These are phyloP conservation scores for Kwoniella sp. DNA, from an alignment of 768 basidiomycete species.

Conservation along the genomic window DNA sequence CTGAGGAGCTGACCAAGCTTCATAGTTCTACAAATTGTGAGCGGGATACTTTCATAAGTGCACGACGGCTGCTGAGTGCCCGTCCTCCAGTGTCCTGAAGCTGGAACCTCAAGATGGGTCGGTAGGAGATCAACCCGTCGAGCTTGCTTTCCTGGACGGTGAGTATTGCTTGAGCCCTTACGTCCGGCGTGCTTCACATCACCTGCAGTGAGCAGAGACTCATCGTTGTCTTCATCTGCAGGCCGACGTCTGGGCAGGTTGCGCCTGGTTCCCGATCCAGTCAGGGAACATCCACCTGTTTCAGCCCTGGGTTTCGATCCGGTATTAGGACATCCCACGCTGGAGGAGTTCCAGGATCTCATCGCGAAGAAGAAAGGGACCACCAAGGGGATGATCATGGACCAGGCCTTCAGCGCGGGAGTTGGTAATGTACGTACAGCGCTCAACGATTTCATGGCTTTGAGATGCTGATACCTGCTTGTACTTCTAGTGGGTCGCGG, in stretches of 20 bases:
- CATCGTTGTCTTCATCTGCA: not conserved
- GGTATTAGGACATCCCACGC: conserved; percentile 62
- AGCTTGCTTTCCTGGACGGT: conserved; percentile 66
- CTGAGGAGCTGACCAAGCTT: too few relatives aligned
- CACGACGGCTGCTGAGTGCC: not conserved
- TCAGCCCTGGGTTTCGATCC: conserved; percentile 73
- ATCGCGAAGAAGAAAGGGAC: conserved; percentile 61
- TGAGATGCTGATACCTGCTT: not conserved
- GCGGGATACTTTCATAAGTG: not conserved
- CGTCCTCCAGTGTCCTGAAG: conserved; percentile 56
- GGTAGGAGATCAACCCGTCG: conserved; percentile 49
- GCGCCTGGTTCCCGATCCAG: conserved; percentile 60
- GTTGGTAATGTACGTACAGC: conserved; percentile 58
- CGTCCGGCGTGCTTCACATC: not conserved
- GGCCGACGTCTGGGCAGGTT: conserved; percentile 67
- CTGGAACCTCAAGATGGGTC: conserved; percentile 53
- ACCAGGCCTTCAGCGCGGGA: conserved; percentile 75
- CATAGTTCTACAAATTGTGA: conserved; percentile 42
- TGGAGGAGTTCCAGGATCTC: conserved; percentile 56
- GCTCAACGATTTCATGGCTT: not conserved
- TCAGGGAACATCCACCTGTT: conserved; percentile 62
- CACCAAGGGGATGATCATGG: conserved; percentile 69
- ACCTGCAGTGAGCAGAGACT: not conserved
- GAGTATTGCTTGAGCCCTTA: conserved; percentile 1
- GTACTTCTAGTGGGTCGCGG: conserved; percentile 66